Evolutionary conservation across 2,329 filamentous ascomycete genomes (phyloP), one percentile per base, ranked within the genome.

Genomic region (Lasiodiplodia sp.): DNA sequence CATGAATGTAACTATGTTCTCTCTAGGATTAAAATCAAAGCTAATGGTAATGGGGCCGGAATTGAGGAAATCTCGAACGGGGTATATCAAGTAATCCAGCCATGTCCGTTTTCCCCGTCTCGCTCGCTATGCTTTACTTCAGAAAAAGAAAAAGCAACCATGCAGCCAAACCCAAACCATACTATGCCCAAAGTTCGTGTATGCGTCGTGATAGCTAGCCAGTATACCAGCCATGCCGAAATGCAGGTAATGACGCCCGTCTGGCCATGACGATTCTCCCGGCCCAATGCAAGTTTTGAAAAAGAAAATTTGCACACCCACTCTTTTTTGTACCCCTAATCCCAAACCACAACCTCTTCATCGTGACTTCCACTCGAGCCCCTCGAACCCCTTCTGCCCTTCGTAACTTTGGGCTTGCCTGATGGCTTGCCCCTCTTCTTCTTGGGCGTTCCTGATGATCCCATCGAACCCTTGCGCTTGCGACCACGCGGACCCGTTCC

Each of bases 401-500:
- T 66, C 11, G 63, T 25, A 34, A 23, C n/a, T 11, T 66, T 66
- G 10, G 55, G 55, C 31, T 53, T 68, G 31, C 56, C 66, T 37
- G 47, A 44, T n/a, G n/a, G 44, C 31, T 16, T 60, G 23, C 65
- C 47, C 21, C 38, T 75, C 10, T 71, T 14, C 70, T 78, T 80
- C 71, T 80, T 80, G 8, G 78, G 78, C 21, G 78, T 80, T 52
- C 74, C 77, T 8, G 70, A 68, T 28, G 51, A 47, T 47, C 57
- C 70, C 2, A 72, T 72, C 37, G 73, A 76, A 16, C 75, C 76
- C 75, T 84, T 85, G 71, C 83, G 79, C 78, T 85, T 85, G 70
- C 77, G 80, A 21, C 81, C 79, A 56, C 77, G 75, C 14, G 38
- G 51, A 14, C 78, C 79, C 40, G 77, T 80, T 1, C 73, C 78